Conservation (phyloP, 2,329 filamentous ascomycete genomes). For the Claviceps digitariae region DNA sequence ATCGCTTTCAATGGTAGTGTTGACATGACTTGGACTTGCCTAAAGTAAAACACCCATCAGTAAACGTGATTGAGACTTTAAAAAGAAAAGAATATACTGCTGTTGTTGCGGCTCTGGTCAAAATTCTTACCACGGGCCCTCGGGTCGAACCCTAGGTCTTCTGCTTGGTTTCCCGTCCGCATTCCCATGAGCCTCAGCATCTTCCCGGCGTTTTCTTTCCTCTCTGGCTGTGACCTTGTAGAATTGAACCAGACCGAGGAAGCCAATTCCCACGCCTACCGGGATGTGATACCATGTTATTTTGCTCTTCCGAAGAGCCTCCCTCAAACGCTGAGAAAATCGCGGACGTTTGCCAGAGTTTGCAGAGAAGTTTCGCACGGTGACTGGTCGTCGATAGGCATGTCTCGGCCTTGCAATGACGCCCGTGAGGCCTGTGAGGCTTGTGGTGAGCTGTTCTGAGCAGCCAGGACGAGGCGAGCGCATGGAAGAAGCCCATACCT, state of each 20-base stretch:
- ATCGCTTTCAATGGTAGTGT: constrained; percentile 83
- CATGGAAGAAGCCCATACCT: constrained; percentile 16
- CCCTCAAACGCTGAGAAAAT: constrained; percentile 38
- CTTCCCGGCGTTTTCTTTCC: constrained; percentile 33
- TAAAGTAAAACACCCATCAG: constrained; percentile 11
- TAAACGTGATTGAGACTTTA: background rate
- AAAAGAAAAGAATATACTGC: background rate
- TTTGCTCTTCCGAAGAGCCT: constrained; percentile 36
- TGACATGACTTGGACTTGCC: constrained; percentile 87
- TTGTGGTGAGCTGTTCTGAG: constrained; percentile 8
- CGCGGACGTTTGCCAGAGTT: constrained; percentile 30
- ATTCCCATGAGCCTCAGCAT: constrained; percentile 31
- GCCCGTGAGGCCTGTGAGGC: background rate
- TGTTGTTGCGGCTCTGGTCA: background rate
- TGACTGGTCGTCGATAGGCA: constrained; percentile 11
- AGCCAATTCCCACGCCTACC: constrained; percentile 70
- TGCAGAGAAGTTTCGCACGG: constrained; percentile 20
- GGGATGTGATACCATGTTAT: constrained; percentile 87
- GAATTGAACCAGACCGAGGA: constrained; percentile 71
- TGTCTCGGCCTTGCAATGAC: constrained; percentile 10
- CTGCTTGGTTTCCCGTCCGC: constrained; percentile 32
- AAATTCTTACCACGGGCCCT: constrained; percentile 64
- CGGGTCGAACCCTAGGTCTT: constrained; percentile 55
- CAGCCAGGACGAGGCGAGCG: constrained; percentile 17
- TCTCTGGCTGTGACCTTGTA: constrained; percentile 56